Base-by-base conservation (phyloP, 176 grass and related monocot species). In the Calamus simplicifolius region DNA sequence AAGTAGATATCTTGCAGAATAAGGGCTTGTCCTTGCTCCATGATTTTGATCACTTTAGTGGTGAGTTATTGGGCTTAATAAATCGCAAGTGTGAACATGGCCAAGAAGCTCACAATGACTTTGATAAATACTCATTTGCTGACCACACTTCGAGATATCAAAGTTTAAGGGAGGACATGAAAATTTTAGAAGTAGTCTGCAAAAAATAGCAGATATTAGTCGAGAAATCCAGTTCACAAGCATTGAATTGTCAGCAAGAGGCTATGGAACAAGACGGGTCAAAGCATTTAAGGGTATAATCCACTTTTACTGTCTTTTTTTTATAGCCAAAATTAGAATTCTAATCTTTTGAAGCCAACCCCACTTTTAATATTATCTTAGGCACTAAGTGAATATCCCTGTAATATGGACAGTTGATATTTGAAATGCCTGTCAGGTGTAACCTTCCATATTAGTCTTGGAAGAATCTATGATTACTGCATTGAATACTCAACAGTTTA, bases 21-120 rank as follows among this genome's bases (percentile, higher is more conserved):
- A 81, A 85, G 27, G 77, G 80, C 19, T 71, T 96, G 52, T 84
- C 77, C 52, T 72, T 96, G 61, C 80, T 96, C 62, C 57, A 90
- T 59, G 77, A 87, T 61, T 72, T 52, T 64, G 85, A 66, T 49
- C 26, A 54, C 16, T 73, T 88, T 51, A 81, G 77, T 73, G 55
- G 63, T 69, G 72, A 75, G 6, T 57, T 94, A 62, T 73, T 94
- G 52, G 80, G 76, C 16, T 51, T 70, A 26, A 73, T 88, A 17
- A 88, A 88, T 88, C 51, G 26, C 27, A 77, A 55, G 52, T 66
- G 48, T 61, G 68, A 77, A 73, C 81, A 72, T 77, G 29, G 7
- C 19, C 28, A 26, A 55, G 73, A 19, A 12, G 19, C 12, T 58
- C 52, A 58, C 52, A 17, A 16, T 23, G 64, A 73, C 69, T 64